phyloP scores from a whole-genome alignment of 768 basidiomycete species.

The Kwoniella shandongensis region DNA sequence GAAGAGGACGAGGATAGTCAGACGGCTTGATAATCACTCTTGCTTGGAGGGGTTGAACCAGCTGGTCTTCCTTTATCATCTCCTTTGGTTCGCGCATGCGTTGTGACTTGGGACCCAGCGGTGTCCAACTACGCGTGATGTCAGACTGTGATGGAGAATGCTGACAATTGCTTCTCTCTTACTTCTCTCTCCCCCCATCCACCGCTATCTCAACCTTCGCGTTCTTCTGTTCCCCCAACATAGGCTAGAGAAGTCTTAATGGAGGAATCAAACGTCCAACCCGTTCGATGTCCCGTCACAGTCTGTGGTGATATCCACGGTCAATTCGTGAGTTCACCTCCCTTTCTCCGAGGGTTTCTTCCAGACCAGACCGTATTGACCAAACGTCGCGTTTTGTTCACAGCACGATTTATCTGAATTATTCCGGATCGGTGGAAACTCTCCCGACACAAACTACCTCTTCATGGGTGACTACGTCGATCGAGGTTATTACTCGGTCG shows the following conservation, averaged over 20 bases:
- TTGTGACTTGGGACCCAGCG: too few species aligned
- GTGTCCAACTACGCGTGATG: too few species aligned
- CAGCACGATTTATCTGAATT: slow-evolving; percentile 99
- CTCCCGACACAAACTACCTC: slow-evolving; percentile 98
- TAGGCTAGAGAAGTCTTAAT: slow-evolving; percentile 97
- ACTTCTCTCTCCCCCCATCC: too few species aligned
- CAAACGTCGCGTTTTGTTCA: slow-evolving; percentile 35
- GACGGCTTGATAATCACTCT: too few species aligned
- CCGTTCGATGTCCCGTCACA: slow-evolving; percentile 96
- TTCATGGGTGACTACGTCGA: slow-evolving; percentile 99
- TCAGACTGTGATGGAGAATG: too few species aligned
- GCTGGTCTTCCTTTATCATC: neutral
- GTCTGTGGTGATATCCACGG: slow-evolving; percentile 99
- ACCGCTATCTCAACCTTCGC: too few species aligned
- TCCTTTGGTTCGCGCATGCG: neutral
- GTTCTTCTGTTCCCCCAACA: too few species aligned
- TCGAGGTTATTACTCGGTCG: slow-evolving; percentile 97
- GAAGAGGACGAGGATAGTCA: too few species aligned
- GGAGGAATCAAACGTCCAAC: slow-evolving; percentile 99
- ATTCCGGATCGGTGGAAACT: slow-evolving; percentile 98
- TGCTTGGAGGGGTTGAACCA: neutral
- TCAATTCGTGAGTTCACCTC: slow-evolving; percentile 80
- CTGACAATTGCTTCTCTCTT: too few species aligned
- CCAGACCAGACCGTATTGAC: slow-evolving; percentile 4
- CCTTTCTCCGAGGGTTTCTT: too few species aligned